Base-by-base conservation (phyloP, 306 rosid species). In the Vigna trinervia region DNA sequence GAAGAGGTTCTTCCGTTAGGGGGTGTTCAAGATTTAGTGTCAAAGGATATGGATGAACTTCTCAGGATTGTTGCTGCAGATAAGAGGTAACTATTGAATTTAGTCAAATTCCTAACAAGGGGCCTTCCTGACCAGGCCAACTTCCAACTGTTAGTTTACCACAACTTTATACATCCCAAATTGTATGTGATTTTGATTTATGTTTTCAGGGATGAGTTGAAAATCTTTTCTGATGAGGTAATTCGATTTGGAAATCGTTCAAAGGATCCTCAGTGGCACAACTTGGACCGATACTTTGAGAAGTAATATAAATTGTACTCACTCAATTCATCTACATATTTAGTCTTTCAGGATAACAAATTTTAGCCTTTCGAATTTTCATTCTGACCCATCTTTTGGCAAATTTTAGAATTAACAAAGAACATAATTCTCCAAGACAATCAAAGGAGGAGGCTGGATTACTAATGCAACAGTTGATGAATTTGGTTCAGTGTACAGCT, bases 261-360 rank as follows among this genome's bases (percentile, higher is more conserved):
- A 65, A 92, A 92, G 85, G 96, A 92, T 83, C 88, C 96, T 85
- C 97, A 92, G 73, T 92, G 97, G 97, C 97, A 90, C 88, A 84
- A 90, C 87, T 84, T 92, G 92, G 90, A 87, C 78, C 89, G 97
- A 58, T 92, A 92, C 83, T 92, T 92, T 81, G 96, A 92, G 83
- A 92, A 92, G 97, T 92, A 90, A 85, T 74, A 72, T 75, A 63
- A 69, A 73, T 85, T 73, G 54, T 58, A 60, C 75, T 76, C 47
- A n/a, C 74, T 80, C 74, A 66, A 41, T 81, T 71, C 19, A 4
- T 77, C 57, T 78, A 56, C 43, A 56, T 65, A 34, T 67, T 63
- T 20, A 73, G 73, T 68, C 60, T 73, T 67, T 64, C 61, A 73
- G 53, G 17, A 34, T 39, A 66, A 59, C 19, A 14, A 3, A 10